A percentile compares a stretch with the other conserved stretches of the same genome.
phyloP scores from a whole-genome alignment of 768 basidiomycete genomes.

The Lentinula aciculospora region DNA sequence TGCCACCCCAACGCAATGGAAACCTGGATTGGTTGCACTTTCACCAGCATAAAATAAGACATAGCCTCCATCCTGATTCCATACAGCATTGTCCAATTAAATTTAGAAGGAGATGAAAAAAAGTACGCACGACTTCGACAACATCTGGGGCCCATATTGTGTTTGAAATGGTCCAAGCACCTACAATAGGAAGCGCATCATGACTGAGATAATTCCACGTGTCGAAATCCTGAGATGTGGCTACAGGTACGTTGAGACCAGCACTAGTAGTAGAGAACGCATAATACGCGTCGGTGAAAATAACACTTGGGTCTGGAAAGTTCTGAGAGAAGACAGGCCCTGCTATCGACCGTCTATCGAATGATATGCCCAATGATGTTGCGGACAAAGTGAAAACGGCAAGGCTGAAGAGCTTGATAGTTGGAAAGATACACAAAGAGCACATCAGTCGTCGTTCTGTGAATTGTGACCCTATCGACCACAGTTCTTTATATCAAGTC shows the following conservation, averaged over 20 bases:
- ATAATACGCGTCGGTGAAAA: constrained; percentile 12
- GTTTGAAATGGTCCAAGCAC: constrained; percentile 16
- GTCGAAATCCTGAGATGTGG: constrained; percentile 16
- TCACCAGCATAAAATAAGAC: constrained; percentile 14
- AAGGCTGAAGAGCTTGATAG: neutral
- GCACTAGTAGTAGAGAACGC: constrained; percentile 17
- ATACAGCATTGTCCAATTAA: neutral
- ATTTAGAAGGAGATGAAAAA: neutral
- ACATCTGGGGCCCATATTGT: constrained; percentile 19
- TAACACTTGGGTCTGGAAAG: constrained; percentile 18
- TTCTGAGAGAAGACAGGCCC: constrained; percentile 16
- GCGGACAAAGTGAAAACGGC: neutral
- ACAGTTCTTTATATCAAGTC: too few relatives aligned
- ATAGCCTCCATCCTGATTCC: constrained; percentile 9
- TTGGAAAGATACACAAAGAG: neutral
- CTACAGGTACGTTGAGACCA: constrained; percentile 16
- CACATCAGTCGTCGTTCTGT: neutral
- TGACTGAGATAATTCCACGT: constrained; percentile 13
- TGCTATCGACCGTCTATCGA: constrained; percentile 1
- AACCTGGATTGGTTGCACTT: constrained; percentile 1
- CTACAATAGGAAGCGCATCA: constrained; percentile 18
- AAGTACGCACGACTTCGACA: neutral
- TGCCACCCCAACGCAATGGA: constrained; percentile 18
- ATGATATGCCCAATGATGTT: neutral
- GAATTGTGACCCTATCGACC: too few relatives aligned